These are phyloP conservation scores for Rhizoclosmatium sp. DNA, from an alignment of 192 early-diverging fungal species.

Conservation along the genomic window DNA sequence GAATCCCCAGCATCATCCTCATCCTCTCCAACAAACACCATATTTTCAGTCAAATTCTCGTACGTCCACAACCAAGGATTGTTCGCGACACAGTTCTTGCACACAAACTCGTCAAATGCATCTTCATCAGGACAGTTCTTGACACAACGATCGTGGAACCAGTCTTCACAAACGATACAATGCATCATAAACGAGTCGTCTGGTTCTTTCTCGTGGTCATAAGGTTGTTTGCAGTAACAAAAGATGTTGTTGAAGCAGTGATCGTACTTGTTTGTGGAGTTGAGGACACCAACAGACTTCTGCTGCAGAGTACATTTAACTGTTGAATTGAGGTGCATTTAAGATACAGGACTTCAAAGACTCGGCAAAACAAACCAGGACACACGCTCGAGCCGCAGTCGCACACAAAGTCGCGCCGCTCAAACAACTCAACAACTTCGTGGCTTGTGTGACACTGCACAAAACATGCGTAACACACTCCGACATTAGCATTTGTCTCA, in stretches of 20 bases:
- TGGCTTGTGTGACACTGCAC: conserved; percentile 68
- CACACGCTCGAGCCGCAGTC: conserved; percentile 82
- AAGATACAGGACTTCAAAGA: not conserved
- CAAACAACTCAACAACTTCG: conserved; percentile 85
- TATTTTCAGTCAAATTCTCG: not conserved
- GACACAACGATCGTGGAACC: conserved; percentile 60
- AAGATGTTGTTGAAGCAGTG: conserved; percentile 86
- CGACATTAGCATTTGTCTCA: not conserved
- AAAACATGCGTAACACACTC: conserved; percentile 45
- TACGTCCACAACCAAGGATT: conserved; percentile 40
- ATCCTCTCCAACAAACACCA: conserved; percentile 22
- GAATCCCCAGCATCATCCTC: not conserved
- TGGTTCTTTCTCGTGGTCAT: conserved; percentile 63
- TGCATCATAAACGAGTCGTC: conserved; percentile 82
- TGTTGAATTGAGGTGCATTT: not conserved
- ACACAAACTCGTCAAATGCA: conserved; percentile 73
- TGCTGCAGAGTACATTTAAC: conserved; percentile 32
- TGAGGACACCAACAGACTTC: conserved; percentile 48
- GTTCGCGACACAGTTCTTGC: conserved; percentile 64
- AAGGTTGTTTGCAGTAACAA: conserved; percentile 83
- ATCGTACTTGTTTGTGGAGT: conserved; percentile 79
- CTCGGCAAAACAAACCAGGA: not conserved
- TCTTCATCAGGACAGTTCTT: conserved; percentile 55
- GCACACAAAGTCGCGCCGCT: conserved; percentile 82
- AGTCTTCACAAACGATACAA: conserved; percentile 88